phyloP scores from a whole-genome alignment of 2,329 filamentous ascomycete genomes.

The Colletotrichum navitas region DNA sequence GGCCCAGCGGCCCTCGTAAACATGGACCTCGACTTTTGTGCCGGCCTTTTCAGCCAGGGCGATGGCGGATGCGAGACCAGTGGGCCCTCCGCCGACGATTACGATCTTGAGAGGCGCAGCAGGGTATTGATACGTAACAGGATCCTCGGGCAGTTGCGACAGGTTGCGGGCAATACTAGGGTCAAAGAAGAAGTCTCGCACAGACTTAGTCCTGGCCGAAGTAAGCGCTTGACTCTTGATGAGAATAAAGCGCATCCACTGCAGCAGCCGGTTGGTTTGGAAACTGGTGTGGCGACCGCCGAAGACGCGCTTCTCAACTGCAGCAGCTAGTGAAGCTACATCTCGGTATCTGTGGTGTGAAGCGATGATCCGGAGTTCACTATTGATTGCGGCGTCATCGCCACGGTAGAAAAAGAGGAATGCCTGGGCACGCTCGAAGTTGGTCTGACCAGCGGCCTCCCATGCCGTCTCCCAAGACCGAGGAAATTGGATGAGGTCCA shows the following conservation, averaged over 20 bases:
- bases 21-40: slow-evolving; percentile 50
- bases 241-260: slow-evolving; percentile 52
- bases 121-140: slow-evolving; percentile 47
- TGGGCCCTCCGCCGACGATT: slow-evolving; percentile 47
- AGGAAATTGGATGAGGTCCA: slow-evolving; percentile 21
- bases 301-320: slow-evolving; percentile 47
- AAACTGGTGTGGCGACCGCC: slow-evolving; percentile 48
- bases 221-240: slow-evolving; percentile 48
- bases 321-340: slow-evolving; percentile 47
- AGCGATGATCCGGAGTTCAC: slow-evolving; percentile 48
- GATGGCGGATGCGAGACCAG: slow-evolving; percentile 49
- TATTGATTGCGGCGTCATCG: slow-evolving; percentile 44
- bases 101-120: slow-evolving; percentile 41
- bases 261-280: slow-evolving; percentile 47
- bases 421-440: slow-evolving; percentile 49
- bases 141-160: slow-evolving; percentile 44
- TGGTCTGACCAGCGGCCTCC: slow-evolving; percentile 39
- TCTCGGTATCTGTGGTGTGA: slow-evolving; percentile 45
- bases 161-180: slow-evolving; percentile 49
- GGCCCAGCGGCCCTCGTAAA: slow-evolving; percentile 52
- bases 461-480: slow-evolving; percentile 24
- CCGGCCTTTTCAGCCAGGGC: slow-evolving; percentile 52
- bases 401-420: slow-evolving; percentile 50
- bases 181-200: slow-evolving; percentile 54
- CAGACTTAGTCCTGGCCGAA: slow-evolving; percentile 44